Evolutionary conservation across 2,329 filamentous ascomycete genomes (phyloP), one percentile per base, ranked within the genome.

Genomic region (Hyphodiscus sp.): DNA sequence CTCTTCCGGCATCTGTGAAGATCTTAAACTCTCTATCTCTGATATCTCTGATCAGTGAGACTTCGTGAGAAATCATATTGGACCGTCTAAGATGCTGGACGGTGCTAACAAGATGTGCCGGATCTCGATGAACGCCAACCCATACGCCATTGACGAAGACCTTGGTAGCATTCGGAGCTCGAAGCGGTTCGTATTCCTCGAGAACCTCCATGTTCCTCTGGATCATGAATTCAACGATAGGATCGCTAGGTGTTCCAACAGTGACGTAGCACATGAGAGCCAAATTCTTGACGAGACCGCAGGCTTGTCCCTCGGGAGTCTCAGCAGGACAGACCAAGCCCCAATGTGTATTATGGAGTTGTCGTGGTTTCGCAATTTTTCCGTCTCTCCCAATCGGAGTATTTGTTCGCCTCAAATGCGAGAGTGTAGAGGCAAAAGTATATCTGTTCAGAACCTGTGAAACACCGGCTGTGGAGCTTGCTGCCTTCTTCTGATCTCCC

Each of bases 401-500:
- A 70, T 99, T 99, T 50, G 95, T 99, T 67, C 94, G 86, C 65
- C 95, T 86, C 73, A 99, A 80, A 85, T 99, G 95, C 18, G 94
- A 99, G 44, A 99, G 74, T 0, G 92, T 97, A 42, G 95, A 99
- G 16, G 94, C 85, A 68, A 96, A 99, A 0, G 95, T 97, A 70
- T 97, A 99, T 69, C 94, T 84, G 75, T 96, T 99, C 66, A 99
- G 74, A 73, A 99, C 95, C 73, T 99, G 94, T 47, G 92, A 97
- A 46, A 99, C 94, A 78, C 94, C 95, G 46, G 94, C 94, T 60
- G 95, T 97, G 1, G 91, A 89, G 63, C 87, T 92, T 64, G 89
- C 88, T 19, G 94, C 91, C 76, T 97, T 99, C 80, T 97, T 99
- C 76, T 99, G 94, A 62, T 99, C 94, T 67, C 94, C 95, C 95